phyloP scores from a whole-genome alignment of 306 rosid genomes.

The Rosa chinensis region DNA sequence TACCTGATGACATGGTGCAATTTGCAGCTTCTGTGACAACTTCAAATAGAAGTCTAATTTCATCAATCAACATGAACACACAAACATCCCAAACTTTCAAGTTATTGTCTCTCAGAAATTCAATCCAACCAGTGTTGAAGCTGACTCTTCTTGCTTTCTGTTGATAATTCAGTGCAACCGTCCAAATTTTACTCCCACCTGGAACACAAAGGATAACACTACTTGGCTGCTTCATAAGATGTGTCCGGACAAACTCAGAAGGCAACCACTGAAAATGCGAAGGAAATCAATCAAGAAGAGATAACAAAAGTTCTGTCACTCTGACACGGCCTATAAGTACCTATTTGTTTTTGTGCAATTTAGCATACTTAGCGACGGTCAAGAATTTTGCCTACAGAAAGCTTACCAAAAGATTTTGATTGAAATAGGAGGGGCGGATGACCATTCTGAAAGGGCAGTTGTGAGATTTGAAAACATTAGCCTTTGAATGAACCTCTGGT shows the following conservation, averaged over 20 bases:
- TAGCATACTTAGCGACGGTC: too few species aligned
- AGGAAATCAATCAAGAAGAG: too few species aligned
- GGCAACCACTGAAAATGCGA: background rate
- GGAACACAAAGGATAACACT: background rate
- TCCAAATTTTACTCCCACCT: background rate
- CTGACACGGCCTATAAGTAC: too few species aligned
- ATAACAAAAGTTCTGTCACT: background rate
- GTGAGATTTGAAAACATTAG: background rate
- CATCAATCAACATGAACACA: constrained; percentile 4
- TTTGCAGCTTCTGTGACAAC: background rate
- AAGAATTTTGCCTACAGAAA: too few species aligned
- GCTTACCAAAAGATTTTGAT: background rate
- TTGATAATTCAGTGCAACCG: background rate
- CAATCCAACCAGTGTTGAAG: background rate
- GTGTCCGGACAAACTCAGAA: background rate
- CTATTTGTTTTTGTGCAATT: too few species aligned
- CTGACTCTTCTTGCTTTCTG: background rate
- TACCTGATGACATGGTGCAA: background rate
- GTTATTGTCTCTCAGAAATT: background rate
- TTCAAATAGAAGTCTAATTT: background rate
- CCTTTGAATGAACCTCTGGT: background rate
- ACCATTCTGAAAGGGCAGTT: background rate
- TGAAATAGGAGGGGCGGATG: background rate
- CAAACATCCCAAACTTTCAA: constrained; percentile 7
- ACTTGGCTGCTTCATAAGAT: background rate